Conservation (phyloP, 768 basidiomycete genomes). For the Leccinellum albellum region DNA sequence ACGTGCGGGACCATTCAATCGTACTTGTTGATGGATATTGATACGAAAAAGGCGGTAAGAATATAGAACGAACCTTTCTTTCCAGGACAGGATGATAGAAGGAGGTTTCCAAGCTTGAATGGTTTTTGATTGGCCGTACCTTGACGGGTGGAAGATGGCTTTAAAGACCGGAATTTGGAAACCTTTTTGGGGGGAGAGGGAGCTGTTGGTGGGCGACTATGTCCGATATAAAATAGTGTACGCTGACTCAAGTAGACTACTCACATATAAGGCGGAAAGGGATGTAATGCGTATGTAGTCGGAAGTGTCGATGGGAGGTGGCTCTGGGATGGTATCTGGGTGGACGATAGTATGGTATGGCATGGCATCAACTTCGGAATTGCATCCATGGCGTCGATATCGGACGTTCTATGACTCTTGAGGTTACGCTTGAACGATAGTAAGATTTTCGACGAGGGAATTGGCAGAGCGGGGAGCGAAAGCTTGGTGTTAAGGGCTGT, state of each 20-base stretch:
- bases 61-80: constrained; percentile 65
- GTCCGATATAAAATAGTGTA: neutral
- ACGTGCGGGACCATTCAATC: constrained; percentile 68
- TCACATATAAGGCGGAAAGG: constrained; percentile 13
- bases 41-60: neutral
- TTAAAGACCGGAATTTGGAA: constrained; percentile 11
- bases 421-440: constrained; percentile 22
- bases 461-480: constrained; percentile 14
- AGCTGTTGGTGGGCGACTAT: constrained; percentile 17
- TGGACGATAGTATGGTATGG: neutral
- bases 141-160: constrained; percentile 6
- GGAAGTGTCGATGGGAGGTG: constrained; percentile 11
- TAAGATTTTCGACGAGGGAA: constrained; percentile 17
- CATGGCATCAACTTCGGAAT: constrained; percentile 1
- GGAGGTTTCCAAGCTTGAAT: constrained; percentile 72
- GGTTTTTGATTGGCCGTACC: constrained; percentile 12
- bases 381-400: neutral
- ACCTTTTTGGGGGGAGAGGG: constrained; percentile 15
- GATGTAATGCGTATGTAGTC: constrained; percentile 14
- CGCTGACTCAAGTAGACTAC: neutral
- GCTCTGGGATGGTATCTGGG: neutral
- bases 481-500: constrained; percentile 19
- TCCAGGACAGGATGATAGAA: constrained; percentile 89
- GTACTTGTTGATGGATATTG: constrained; percentile 40
- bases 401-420: neutral